These are phyloP conservation scores for Triticum dicoccoides DNA, from an alignment of 176 grass and related monocot genomes.

Conservation along the genomic window DNA sequence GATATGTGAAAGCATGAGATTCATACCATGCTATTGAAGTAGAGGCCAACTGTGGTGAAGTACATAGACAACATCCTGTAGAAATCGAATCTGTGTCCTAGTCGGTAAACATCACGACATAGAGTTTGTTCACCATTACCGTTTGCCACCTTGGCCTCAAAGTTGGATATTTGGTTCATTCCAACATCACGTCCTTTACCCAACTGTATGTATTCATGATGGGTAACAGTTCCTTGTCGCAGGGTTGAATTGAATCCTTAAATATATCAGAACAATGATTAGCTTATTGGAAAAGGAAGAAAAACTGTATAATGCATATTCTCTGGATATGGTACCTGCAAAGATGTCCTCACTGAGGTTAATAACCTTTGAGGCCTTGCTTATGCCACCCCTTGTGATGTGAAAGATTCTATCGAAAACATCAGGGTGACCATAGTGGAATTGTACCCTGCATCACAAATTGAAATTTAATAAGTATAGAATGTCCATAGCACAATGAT, in stretches of 20 bases:
- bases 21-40: constrained; percentile 69
- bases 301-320: constrained; percentile 17
- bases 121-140: constrained; percentile 80
- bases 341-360: constrained; percentile 80
- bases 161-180: constrained; percentile 78
- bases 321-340: constrained; percentile 47
- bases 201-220: constrained; percentile 78
- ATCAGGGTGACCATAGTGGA: constrained; percentile 83
- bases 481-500: not conserved
- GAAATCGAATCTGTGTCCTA: constrained; percentile 75
- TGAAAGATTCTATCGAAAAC: constrained; percentile 82
- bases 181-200: constrained; percentile 81
- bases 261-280: not conserved
- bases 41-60: constrained; percentile 73
- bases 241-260: constrained; percentile 70
- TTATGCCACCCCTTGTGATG: constrained; percentile 77
- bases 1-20: constrained; percentile 10
- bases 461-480: not conserved
- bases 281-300: constrained; percentile 15
- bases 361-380: constrained; percentile 71
- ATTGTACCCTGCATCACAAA: constrained; percentile 51
- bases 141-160: constrained; percentile 75
- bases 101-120: constrained; percentile 69
- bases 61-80: constrained; percentile 69
- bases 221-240: constrained; percentile 61